phyloP scores from a whole-genome alignment of 805 yeast species.

The Nakazawaea wickerhamii region DNA sequence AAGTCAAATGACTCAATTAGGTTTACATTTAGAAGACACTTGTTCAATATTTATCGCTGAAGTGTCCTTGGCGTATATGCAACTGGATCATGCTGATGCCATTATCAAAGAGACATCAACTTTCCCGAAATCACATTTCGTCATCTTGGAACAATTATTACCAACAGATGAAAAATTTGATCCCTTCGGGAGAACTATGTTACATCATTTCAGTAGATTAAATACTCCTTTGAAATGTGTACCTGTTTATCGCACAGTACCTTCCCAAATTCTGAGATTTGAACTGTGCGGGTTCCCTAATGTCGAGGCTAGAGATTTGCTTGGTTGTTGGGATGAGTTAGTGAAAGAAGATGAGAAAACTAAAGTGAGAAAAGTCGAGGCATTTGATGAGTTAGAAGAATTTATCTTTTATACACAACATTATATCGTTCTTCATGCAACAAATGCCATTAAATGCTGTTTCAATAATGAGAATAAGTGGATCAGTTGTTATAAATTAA shows the following conservation, averaged over 20 bases:
- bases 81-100: constrained; percentile 56
- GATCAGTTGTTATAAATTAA: constrained; percentile 1
- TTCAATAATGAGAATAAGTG: not conserved
- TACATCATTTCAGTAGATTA: constrained; percentile 60
- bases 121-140: constrained; percentile 49
- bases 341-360: constrained; percentile 33
- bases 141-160: constrained; percentile 64
- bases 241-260: constrained; percentile 43
- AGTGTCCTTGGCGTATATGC: constrained; percentile 79
- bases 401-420: constrained; percentile 72
- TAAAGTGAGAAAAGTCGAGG: constrained; percentile 47
- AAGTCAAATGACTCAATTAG: constrained; percentile 23
- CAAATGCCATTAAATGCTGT: constrained; percentile 27
- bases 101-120: constrained; percentile 44
- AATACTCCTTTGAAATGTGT: constrained; percentile 69
- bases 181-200: constrained; percentile 71
- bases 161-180: constrained; percentile 54
- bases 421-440: constrained; percentile 63
- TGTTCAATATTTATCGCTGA: constrained; percentile 68
- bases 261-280: constrained; percentile 49
- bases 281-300: constrained; percentile 35
- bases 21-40: constrained; percentile 21
- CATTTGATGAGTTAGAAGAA: constrained; percentile 84
- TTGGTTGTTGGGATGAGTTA: constrained; percentile 50
- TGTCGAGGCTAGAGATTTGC: constrained; percentile 50